Percentiles rank a stretch among this genome's conserved stretches.
These are phyloP conservation scores for Pseudogymnoascus sp. DNA, from an alignment of 2,329 filamentous ascomycete species.

Conservation along the genomic window DNA sequence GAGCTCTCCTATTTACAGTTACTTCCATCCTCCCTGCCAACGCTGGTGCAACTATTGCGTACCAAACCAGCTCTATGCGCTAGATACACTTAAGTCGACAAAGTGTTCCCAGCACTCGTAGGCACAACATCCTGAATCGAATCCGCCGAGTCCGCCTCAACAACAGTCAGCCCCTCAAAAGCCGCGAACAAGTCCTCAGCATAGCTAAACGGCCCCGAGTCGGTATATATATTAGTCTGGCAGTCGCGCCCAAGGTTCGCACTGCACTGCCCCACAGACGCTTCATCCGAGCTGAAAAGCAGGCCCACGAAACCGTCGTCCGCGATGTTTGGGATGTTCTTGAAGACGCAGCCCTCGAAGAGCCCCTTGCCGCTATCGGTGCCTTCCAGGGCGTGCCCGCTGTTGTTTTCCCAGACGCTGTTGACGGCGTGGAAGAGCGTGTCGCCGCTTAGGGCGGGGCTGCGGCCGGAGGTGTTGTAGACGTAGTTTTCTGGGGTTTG, in stretches of 20 bases:
- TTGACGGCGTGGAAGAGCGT: conserved; percentile 34
- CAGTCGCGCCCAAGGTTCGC: background rate
- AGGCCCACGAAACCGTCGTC: conserved; percentile 6
- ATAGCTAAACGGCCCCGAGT: conserved; percentile 23
- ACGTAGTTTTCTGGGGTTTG: conserved; percentile 33
- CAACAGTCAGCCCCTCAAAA: conserved; percentile 21
- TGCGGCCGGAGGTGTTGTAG: conserved; percentile 35
- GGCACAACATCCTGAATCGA: conserved; percentile 23
- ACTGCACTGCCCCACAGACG: background rate
- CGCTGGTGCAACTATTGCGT: background rate
- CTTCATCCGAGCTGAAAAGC: conserved; percentile 16
- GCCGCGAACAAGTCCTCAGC: conserved; percentile 23
- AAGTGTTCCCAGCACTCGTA: conserved; percentile 24
- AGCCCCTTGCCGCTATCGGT: conserved; percentile 26
- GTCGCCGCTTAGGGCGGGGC: conserved; percentile 33
- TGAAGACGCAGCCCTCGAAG: conserved; percentile 39
- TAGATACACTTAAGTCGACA: background rate
- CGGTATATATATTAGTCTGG: background rate
- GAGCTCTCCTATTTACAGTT: background rate
- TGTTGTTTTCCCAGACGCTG: conserved; percentile 34
- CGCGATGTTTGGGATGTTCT: conserved; percentile 28
- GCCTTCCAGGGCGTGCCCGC: conserved; percentile 39
- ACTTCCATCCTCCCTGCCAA: background rate
- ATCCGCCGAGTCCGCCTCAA: conserved; percentile 19
- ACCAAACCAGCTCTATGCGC: background rate